These are phyloP conservation scores for Jacaranda copaia DNA, from an alignment of 257 asterid species.

Conservation along the genomic window DNA sequence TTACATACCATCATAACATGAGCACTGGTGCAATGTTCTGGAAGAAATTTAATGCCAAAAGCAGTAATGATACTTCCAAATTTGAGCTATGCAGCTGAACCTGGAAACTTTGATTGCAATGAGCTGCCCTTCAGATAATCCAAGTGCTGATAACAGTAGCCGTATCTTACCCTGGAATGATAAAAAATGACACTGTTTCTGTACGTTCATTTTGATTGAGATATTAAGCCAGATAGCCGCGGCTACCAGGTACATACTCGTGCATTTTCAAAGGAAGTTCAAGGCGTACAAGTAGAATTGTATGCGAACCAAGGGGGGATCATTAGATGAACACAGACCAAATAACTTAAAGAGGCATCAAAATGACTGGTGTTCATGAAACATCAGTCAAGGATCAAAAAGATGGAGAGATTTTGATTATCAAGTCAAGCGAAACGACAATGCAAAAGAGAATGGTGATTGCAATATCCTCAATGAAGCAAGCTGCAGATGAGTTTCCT, in stretches of 20 bases:
- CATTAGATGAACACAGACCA: not conserved
- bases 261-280: not conserved
- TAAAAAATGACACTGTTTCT: not conserved
- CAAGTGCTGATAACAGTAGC: not conserved
- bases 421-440: not conserved
- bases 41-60: not conserved
- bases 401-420: not conserved
- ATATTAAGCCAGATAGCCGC: too few species aligned
- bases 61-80: conserved; percentile 1
- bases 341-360: not conserved
- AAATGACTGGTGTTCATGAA: not conserved
- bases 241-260: not conserved
- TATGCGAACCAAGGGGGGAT: not conserved
- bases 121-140: not conserved
- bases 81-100: not conserved
- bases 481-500: not conserved
- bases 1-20: not conserved
- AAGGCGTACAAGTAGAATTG: not conserved
- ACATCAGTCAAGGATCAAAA: not conserved
- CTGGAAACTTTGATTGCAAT: not conserved
- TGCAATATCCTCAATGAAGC: not conserved
- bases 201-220: too few species aligned
- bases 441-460: not conserved
- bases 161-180: conserved; percentile 1
- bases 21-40: not conserved